Percentiles rank a stretch among this genome's conserved stretches.
Evolutionary conservation across 495 filamentous ascomycete genomes (phyloP).

Genomic region (Penicillium dipodomyicola): DNA sequence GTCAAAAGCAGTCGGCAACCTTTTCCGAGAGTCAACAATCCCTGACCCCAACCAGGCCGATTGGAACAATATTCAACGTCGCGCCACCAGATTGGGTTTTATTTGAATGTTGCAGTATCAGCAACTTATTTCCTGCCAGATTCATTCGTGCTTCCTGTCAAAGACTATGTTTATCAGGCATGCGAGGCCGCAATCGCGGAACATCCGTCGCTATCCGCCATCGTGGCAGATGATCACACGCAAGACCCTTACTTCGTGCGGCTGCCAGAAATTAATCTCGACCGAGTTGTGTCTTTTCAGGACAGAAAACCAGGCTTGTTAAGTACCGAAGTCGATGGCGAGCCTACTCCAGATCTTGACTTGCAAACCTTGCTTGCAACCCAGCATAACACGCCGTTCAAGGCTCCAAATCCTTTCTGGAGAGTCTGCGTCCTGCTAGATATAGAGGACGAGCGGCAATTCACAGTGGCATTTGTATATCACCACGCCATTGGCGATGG

Average conservation of each 20-base stretch:
- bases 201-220: slow-evolving; percentile 44
- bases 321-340: slow-evolving; percentile 17
- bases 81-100: slow-evolving; percentile 44
- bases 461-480: slow-evolving; percentile 39
- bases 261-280: slow-evolving; percentile 42
- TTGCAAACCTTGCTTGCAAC: slow-evolving; percentile 35
- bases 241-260: slow-evolving; percentile 44
- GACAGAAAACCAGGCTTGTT: slow-evolving; percentile 19
- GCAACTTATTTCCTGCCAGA: slow-evolving; percentile 39
- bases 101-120: slow-evolving; percentile 42
- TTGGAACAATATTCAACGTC: slow-evolving; percentile 45
- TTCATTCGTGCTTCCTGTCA: slow-evolving; percentile 27
- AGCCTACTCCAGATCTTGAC: slow-evolving; percentile 27
- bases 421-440: slow-evolving; percentile 33
- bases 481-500: slow-evolving; percentile 40
- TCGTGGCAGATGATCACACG: slow-evolving; percentile 41
- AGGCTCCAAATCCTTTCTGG: slow-evolving; percentile 38
- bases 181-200: slow-evolving; percentile 37
- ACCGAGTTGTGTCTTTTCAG: slow-evolving; percentile 33
- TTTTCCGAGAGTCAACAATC: slow-evolving; percentile 3
- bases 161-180: slow-evolving; percentile 38
- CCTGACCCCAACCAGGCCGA: slow-evolving; percentile 27
- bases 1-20: neutral
- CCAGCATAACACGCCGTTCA: slow-evolving; percentile 39
- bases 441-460: slow-evolving; percentile 19